phyloP scores from a whole-genome alignment of 306 rosid species.

The Trichosanthes truncata region DNA sequence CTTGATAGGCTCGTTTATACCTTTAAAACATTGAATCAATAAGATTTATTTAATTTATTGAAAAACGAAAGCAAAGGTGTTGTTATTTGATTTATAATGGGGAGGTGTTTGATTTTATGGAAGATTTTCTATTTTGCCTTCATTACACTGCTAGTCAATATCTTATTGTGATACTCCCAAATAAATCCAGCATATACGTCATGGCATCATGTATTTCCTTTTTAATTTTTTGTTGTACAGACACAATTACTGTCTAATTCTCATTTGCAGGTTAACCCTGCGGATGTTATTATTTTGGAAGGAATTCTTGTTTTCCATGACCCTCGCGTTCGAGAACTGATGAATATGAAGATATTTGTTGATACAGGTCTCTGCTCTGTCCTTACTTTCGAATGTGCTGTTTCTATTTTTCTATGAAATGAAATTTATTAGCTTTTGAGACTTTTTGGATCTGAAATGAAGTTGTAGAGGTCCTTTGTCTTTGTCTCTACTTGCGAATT shows the following conservation, averaged over 20 bases:
- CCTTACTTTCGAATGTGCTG: slow-evolving; percentile 7
- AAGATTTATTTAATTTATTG: neutral
- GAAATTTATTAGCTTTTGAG: neutral
- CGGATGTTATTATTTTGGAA: slow-evolving; percentile 93
- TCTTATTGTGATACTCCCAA: neutral
- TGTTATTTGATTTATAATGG: neutral
- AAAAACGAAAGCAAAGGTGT: neutral
- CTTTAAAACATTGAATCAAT: neutral
- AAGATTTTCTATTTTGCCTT: neutral
- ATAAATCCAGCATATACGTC: neutral
- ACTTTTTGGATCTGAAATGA: neutral
- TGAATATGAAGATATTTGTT: slow-evolving; percentile 99
- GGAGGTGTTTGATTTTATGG: neutral
- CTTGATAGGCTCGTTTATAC: neutral
- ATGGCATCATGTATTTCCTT: neutral
- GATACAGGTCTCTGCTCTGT: slow-evolving; percentile 82
- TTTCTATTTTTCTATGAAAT: neutral
- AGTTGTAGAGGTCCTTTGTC: neutral
- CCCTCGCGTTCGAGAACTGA: slow-evolving; percentile 78
- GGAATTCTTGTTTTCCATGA: slow-evolving; percentile 98
- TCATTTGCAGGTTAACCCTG: slow-evolving; percentile 71
- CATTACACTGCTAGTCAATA: neutral
- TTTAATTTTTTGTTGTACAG: neutral
- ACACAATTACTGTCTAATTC: neutral
- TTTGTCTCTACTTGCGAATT: neutral